A percentile compares a stretch with the other conserved stretches of the same genome.
Conservation (phyloP, 2,329 filamentous ascomycete species). For the Epichloe gansuensis region DNA sequence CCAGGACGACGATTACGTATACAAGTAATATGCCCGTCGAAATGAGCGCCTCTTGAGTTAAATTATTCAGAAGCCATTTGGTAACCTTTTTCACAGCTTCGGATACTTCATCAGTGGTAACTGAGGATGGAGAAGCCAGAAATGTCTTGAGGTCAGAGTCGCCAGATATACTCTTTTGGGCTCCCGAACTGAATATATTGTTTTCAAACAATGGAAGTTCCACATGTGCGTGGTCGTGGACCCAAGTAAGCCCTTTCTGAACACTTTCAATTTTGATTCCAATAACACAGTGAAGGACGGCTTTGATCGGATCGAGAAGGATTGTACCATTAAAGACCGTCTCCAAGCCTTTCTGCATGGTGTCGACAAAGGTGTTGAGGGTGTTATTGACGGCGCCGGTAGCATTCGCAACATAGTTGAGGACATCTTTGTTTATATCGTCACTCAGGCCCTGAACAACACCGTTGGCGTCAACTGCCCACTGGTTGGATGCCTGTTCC, state of each 20-base stretch:
- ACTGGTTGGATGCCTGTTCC: conserved; percentile 58
- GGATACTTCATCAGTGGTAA: conserved; percentile 70
- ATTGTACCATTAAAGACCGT: conserved; percentile 70
- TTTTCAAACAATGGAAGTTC: conserved; percentile 65
- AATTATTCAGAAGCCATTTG: conserved; percentile 49
- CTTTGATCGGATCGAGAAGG: conserved; percentile 63
- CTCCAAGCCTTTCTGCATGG: conserved; percentile 63
- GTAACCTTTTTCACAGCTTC: conserved; percentile 60
- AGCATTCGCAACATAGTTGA: conserved; percentile 76
- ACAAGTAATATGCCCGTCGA: conserved; percentile 60
- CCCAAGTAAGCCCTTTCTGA: conserved; percentile 86
- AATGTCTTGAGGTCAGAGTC: conserved; percentile 54
- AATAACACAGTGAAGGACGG: conserved; percentile 77
- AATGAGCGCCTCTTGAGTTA: conserved; percentile 70
- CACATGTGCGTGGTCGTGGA: conserved; percentile 74
- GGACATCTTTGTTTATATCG: conserved; percentile 71
- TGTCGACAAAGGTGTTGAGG: conserved; percentile 66
- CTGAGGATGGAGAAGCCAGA: conserved; percentile 60
- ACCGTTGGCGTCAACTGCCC: conserved; percentile 64
- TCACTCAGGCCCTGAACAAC: conserved; percentile 58
- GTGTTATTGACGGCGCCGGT: conserved; percentile 76
- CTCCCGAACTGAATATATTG: conserved; percentile 73
- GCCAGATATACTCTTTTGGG: conserved; percentile 44
- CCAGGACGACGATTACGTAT: conserved; percentile 65
- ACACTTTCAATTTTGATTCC: conserved; percentile 74